These are phyloP conservation scores for Solanum bukasovii DNA, from an alignment of 257 asterid species.

Conservation along the genomic window DNA sequence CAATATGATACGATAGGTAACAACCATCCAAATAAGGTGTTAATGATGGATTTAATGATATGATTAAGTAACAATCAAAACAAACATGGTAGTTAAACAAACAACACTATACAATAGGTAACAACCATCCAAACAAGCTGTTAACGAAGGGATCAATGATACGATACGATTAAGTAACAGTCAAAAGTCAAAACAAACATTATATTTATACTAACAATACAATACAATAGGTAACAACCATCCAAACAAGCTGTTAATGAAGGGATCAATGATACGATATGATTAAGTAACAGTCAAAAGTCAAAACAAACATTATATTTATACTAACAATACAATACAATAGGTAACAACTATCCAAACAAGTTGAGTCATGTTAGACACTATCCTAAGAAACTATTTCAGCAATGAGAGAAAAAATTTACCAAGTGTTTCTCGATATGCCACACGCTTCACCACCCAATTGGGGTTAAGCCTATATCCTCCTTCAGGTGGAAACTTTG, in stretches of 20 bases:
- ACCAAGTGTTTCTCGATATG: neutral
- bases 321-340: neutral
- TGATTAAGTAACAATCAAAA: neutral
- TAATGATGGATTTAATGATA: neutral
- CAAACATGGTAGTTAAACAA: neutral
- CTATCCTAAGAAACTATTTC: neutral
- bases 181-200: neutral
- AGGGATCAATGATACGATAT: neutral
- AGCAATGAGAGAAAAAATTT: neutral
- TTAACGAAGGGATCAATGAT: neutral
- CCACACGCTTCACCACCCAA: slow-evolving; percentile 50
- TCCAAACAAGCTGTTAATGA: neutral
- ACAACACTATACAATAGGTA: neutral
- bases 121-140: neutral
- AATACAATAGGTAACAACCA: neutral
- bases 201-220: neutral
- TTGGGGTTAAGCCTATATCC: slow-evolving; percentile 67
- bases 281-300: neutral
- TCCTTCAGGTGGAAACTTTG: slow-evolving; percentile 52
- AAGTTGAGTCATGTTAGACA: neutral
- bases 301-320: neutral
- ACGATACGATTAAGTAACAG: neutral
- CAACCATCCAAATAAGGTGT: neutral
- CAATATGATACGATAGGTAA: neutral
- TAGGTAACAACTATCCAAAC: neutral